phyloP scores from a whole-genome alignment of 2,329 filamentous ascomycete species.

The Ophiosphaerella herpotricha region DNA sequence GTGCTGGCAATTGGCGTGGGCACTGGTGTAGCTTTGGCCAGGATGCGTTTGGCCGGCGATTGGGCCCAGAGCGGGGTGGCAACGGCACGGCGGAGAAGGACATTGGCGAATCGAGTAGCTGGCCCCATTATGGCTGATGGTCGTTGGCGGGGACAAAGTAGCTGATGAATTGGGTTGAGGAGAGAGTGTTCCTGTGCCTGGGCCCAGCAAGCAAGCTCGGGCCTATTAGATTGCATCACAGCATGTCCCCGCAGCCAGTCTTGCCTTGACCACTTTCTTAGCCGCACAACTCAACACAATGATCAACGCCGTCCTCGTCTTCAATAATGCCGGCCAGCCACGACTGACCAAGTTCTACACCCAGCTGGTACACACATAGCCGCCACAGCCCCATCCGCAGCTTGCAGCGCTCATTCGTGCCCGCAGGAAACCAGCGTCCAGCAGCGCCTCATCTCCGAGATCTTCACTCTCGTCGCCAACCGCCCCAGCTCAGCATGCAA shows the following conservation, averaged over 20 bases:
- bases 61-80: constrained; percentile 26
- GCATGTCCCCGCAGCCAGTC: neutral
- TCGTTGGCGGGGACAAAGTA: neutral
- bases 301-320: constrained; percentile 98
- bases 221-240: neutral
- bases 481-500: constrained; percentile 93
- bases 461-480: constrained; percentile 93
- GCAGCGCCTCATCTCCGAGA: constrained; percentile 94
- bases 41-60: constrained; percentile 31
- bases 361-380: constrained; percentile 70
- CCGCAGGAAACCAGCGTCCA: constrained; percentile 91
- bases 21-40: constrained; percentile 21
- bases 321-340: constrained; percentile 97
- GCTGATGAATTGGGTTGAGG: constrained; percentile 1
- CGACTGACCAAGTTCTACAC: constrained; percentile 98
- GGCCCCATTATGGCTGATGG: constrained; percentile 25
- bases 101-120: constrained; percentile 24
- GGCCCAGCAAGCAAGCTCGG: neutral
- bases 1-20: constrained; percentile 4
- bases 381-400: neutral
- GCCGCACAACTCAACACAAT: constrained; percentile 55
- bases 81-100: constrained; percentile 27
- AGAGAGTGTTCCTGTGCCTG: neutral
- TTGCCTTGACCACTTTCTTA: neutral
- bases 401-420: constrained; percentile 1